phyloP scores from a whole-genome alignment of 208 protist genomes.

The Leishmania lainsoni region DNA sequence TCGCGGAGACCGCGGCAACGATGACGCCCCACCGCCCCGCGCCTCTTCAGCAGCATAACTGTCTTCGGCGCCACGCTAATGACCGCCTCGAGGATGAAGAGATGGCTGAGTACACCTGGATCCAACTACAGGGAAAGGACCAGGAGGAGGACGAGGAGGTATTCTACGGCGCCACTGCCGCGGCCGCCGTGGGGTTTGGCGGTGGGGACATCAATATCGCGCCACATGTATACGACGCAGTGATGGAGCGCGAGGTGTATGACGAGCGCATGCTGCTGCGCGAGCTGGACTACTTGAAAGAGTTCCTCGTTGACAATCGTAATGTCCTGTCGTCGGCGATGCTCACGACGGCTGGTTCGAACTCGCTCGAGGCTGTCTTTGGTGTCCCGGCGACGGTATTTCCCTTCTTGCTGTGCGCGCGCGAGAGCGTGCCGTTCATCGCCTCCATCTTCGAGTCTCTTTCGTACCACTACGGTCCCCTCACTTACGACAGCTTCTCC shows the following conservation, averaged over 20 bases:
- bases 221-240: constrained; percentile 34
- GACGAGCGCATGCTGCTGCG: constrained; percentile 54
- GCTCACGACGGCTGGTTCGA: constrained; percentile 69
- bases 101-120: constrained; percentile 20
- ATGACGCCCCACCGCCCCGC: not conserved
- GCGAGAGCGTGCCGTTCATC: constrained; percentile 76
- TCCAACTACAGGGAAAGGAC: constrained; percentile 30
- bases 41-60: not conserved
- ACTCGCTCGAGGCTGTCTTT: constrained; percentile 85
- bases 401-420: constrained; percentile 76
- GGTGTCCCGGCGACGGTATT: constrained; percentile 87
- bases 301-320: constrained; percentile 79
- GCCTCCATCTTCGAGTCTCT: constrained; percentile 59
- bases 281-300: constrained; percentile 72
- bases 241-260: constrained; percentile 41
- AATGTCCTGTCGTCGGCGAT: constrained; percentile 69
- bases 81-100: constrained; percentile 12
- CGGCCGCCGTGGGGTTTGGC: constrained; percentile 16
- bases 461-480: constrained; percentile 54
- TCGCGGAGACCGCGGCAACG: not conserved
- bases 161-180: constrained; percentile 35
- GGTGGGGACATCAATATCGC: constrained; percentile 36
- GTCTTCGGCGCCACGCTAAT: not conserved
- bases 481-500: constrained; percentile 69
- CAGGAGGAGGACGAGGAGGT: constrained; percentile 45